Percentiles rank a stretch among this genome's conserved stretches.
Evolutionary conservation across 2,329 filamentous ascomycete species (phyloP).

Genomic region (Paraphaeosphaeria sporulosa): DNA sequence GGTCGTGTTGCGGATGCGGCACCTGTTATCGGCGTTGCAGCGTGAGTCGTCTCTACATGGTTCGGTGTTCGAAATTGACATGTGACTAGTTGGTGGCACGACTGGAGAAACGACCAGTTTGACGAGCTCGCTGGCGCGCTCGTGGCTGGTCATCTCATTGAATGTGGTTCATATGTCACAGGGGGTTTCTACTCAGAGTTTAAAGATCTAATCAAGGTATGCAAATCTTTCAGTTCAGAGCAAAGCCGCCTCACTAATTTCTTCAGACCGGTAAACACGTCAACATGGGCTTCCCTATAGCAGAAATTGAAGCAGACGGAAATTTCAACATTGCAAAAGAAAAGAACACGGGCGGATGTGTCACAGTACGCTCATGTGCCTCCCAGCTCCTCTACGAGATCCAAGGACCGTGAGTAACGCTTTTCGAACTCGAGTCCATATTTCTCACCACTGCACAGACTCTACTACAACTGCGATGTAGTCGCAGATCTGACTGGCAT

Average conservation of each 20-base stretch:
- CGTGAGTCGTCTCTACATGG: background rate
- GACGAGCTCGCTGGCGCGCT: constrained; percentile 44
- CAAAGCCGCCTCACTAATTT: background rate
- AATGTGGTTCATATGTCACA: constrained; percentile 46
- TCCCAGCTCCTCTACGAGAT: constrained; percentile 58
- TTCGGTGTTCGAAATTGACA: background rate
- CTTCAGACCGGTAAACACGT: constrained; percentile 37
- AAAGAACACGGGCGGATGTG: constrained; percentile 41
- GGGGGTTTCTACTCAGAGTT: constrained; percentile 50
- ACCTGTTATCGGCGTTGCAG: constrained; percentile 15
- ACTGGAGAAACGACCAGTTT: constrained; percentile 54
- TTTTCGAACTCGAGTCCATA: constrained; percentile 8
- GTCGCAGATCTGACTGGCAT: constrained; percentile 32
- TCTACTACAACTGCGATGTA: constrained; percentile 59
- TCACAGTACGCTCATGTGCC: constrained; percentile 28
- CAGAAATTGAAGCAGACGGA: constrained; percentile 29
- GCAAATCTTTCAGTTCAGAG: background rate
- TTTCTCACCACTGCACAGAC: constrained; percentile 7
- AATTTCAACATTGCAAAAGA: constrained; percentile 41
- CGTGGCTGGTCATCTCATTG: constrained; percentile 51
- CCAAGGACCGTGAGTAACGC: constrained; percentile 25
- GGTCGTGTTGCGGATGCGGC: constrained; percentile 34
- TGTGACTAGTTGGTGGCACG: constrained; percentile 58
- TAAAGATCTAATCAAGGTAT: constrained; percentile 40
- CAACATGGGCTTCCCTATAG: constrained; percentile 42